phyloP scores from a whole-genome alignment of 768 basidiomycete species.

The Gymnopilus junonius region DNA sequence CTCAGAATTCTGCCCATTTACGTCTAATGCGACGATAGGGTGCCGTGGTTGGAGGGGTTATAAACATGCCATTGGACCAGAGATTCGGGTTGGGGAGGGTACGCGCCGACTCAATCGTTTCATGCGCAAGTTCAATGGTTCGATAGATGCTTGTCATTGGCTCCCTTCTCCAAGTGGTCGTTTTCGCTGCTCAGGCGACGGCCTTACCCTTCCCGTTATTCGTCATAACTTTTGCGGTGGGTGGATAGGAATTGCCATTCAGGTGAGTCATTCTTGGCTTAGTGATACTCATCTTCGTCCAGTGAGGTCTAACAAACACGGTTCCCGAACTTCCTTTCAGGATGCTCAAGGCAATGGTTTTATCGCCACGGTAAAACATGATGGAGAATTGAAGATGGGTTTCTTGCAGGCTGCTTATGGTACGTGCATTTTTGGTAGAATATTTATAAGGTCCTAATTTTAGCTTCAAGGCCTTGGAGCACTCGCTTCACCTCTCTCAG shows the following conservation, averaged over 20 bases:
- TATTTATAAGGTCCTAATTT: too few relatives aligned
- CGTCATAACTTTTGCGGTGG: conserved; percentile 46
- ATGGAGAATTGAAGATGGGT: conserved; percentile 67
- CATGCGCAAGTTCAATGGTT: neutral
- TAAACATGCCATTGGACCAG: conserved; percentile 41
- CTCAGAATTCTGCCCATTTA: too few relatives aligned
- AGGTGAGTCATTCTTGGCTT: conserved; percentile 38
- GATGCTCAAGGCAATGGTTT: conserved; percentile 75
- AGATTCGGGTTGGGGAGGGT: conserved; percentile 48
- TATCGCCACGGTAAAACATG: conserved; percentile 59
- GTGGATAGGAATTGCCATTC: conserved; percentile 45
- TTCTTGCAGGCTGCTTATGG: conserved; percentile 70
- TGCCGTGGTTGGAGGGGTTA: conserved; percentile 39
- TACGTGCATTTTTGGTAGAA: conserved; percentile 12
- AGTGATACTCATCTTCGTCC: neutral
- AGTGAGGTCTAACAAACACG: neutral
- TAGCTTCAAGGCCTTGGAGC: conserved; percentile 61
- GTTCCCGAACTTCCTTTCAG: conserved; percentile 31
- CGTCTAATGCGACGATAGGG: conserved; percentile 30
- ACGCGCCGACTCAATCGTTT: neutral
- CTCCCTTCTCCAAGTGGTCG: conserved; percentile 50
- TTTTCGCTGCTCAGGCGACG: conserved; percentile 52
- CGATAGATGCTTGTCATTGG: conserved; percentile 33
- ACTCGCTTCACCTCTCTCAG: conserved; percentile 69
- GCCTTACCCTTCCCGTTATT: conserved; percentile 66